Conservation (phyloP, 2,329 filamentous ascomycete genomes). For the Aspergillus hiratsukae region DNA sequence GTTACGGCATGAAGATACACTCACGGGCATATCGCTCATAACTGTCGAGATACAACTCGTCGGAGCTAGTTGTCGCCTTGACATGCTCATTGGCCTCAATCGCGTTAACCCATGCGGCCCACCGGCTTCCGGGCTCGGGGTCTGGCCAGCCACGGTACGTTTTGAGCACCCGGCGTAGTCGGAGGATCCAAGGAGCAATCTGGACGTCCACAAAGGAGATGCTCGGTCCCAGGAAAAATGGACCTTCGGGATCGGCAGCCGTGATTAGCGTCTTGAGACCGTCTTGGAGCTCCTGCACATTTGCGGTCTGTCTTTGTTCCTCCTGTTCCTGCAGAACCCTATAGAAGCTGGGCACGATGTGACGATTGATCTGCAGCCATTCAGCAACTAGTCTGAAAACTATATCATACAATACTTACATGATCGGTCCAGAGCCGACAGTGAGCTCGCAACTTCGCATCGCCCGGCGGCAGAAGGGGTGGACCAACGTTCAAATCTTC, state of each 20-base stretch:
- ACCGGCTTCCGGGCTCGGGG: constrained; percentile 59
- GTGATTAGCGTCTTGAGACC: constrained; percentile 61
- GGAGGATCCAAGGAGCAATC: constrained; percentile 69
- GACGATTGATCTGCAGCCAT: constrained; percentile 62
- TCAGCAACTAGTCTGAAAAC: constrained; percentile 10
- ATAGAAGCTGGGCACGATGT: constrained; percentile 74
- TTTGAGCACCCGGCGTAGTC: constrained; percentile 61
- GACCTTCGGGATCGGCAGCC: constrained; percentile 56
- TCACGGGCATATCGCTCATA: constrained; percentile 59
- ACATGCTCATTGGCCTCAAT: constrained; percentile 62
- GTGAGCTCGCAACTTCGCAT: constrained; percentile 65
- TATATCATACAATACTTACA: constrained; percentile 43
- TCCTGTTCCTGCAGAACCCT: constrained; percentile 65
- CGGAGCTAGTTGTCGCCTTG: constrained; percentile 61
- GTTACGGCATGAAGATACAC: constrained; percentile 17
- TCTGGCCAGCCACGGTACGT: constrained; percentile 64
- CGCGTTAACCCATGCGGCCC: constrained; percentile 66
- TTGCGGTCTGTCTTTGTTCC: constrained; percentile 52
- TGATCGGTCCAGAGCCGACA: constrained; percentile 78
- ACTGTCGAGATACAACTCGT: constrained; percentile 63
- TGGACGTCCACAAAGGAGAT: constrained; percentile 69
- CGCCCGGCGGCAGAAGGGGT: constrained; percentile 59
- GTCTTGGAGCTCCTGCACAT: constrained; percentile 58
- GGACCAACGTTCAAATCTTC: constrained; percentile 65
- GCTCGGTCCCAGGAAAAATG: constrained; percentile 61